These are phyloP conservation scores for Asterochloris sp. DNA, from an alignment of 139 green algal species.

Conservation along the genomic window DNA sequence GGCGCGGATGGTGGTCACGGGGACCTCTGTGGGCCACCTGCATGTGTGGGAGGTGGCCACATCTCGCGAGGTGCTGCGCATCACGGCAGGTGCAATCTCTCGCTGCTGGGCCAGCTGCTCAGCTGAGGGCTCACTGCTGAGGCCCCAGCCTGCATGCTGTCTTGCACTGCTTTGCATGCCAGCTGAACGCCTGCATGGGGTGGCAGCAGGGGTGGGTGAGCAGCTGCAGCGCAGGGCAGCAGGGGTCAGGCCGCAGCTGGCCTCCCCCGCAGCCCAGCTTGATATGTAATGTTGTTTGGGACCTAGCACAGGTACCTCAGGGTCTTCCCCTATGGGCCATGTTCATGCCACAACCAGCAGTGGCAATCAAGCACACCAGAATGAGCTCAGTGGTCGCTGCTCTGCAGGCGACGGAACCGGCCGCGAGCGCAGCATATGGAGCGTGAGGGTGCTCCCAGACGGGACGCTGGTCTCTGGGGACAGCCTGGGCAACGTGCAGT, in stretches of 20 bases:
- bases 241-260: too few species aligned
- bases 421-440: constrained; percentile 72
- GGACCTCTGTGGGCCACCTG: constrained; percentile 63
- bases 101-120: not conserved
- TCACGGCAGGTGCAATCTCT: constrained; percentile 47
- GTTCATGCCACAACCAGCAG: not conserved
- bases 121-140: not conserved
- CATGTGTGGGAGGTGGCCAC: constrained; percentile 58
- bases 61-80: constrained; percentile 63
- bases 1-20: constrained; percentile 54
- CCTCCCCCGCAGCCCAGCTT: too few species aligned
- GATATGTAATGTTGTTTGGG: too few species aligned
- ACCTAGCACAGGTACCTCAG: not conserved
- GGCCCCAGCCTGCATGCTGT: not conserved
- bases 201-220: too few species aligned
- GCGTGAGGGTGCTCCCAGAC: constrained; percentile 70
- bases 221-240: too few species aligned
- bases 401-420: not conserved
- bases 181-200: not conserved
- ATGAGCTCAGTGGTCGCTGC: not conserved
- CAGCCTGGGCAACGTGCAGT: constrained; percentile 64
- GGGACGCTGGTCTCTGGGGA: constrained; percentile 84
- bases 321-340: not conserved
- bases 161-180: not conserved
- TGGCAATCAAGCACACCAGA: not conserved